phyloP scores from a whole-genome alignment of 768 basidiomycete species.

The Tricholoma bakamatsutake region DNA sequence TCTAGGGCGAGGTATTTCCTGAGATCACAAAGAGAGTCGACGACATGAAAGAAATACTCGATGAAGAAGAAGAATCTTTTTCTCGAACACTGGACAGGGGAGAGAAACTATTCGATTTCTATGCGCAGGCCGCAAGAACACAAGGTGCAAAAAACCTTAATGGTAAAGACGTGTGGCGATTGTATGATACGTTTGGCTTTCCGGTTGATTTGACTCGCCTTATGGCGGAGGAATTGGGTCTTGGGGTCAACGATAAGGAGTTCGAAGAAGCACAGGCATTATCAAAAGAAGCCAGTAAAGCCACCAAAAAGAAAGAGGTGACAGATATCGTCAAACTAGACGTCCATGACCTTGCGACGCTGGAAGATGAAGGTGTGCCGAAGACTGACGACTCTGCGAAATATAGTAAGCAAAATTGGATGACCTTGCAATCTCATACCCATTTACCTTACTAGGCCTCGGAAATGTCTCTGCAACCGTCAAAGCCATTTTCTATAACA shows the following conservation, averaged over 20 bases:
- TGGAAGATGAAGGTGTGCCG: slow-evolving; percentile 73
- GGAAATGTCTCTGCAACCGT: slow-evolving; percentile 74
- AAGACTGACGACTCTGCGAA: slow-evolving; percentile 94
- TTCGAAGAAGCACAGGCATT: slow-evolving; percentile 85
- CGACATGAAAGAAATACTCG: slow-evolving; percentile 90
- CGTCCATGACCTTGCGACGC: slow-evolving; percentile 85
- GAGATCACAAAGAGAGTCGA: slow-evolving; percentile 79
- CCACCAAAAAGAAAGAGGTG: slow-evolving; percentile 62
- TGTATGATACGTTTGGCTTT: slow-evolving; percentile 99
- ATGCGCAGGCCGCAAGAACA: slow-evolving; percentile 62
- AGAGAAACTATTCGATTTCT: slow-evolving; percentile 92
- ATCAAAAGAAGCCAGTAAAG: slow-evolving; percentile 91
- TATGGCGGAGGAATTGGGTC: slow-evolving; percentile 92
- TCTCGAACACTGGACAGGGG: slow-evolving; percentile 96
- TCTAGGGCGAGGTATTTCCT: slow-evolving; percentile 82
- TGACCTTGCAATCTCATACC: not conserved
- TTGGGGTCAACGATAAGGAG: slow-evolving; percentile 80
- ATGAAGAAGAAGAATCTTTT: slow-evolving; percentile 98
- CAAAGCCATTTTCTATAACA: slow-evolving; percentile 81
- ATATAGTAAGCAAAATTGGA: slow-evolving; percentile 53
- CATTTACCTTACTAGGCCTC: slow-evolving; percentile 40
- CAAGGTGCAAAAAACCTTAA: slow-evolving; percentile 60
- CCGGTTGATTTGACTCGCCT: slow-evolving; percentile 93
- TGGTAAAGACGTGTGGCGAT: slow-evolving; percentile 93
- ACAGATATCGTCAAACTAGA: slow-evolving; percentile 81